Base-by-base conservation (phyloP, 2,329 filamentous ascomycete genomes). In the Raffaelea albimanens region DNA sequence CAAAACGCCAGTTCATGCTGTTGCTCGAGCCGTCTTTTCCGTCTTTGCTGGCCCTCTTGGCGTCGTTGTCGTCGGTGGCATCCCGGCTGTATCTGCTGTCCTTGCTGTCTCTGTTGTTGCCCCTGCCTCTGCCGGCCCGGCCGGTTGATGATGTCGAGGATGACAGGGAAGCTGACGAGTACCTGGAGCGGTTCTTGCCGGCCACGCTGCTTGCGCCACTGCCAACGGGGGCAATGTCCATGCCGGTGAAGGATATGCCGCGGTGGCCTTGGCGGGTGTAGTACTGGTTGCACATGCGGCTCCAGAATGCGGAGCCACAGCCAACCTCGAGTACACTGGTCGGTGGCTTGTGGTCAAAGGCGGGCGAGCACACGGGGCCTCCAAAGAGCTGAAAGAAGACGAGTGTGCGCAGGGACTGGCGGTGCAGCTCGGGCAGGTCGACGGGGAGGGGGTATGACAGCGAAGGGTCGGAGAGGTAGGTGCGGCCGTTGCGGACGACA, bases 251-350 rank as follows among this genome's bases (percentile, higher is more conserved):
- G 5, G 80, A 78, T 20, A 94, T 82, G 51, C 81, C 74, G 4
- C 73, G 67, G 59, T 85, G 75, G 14, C 87, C 87, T 43, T 78
- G 74, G 48, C 46, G 49, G 10, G 76, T 73, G 60, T 90, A 87
- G 64, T 87, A 85, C 33, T 87, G 80, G 63, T 95, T 85, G 62
- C 87, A 94, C 70, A 88, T 82, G 65, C 86, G 83, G 56, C 86
- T 90, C 90, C 90, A 96, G 61, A 94, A 86, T 21, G 81, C 91
- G 19, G 85, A 85, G 18, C 90, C 90, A 63, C 91, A 97, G 25
- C 83, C 89, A 31, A 96, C 67, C 60, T 97, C 91, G 21, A 97
- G 73, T 23, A 97, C 83, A 54, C 81, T 82, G 57, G 75, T 75
- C 0, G 90, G 90, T 19, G 86, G 82, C 42, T 79, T 78, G 53